Percentiles rank a stretch among this genome's conserved stretches.
phyloP scores from a whole-genome alignment of 2,329 filamentous ascomycete species.

The Epichloe elymi region DNA sequence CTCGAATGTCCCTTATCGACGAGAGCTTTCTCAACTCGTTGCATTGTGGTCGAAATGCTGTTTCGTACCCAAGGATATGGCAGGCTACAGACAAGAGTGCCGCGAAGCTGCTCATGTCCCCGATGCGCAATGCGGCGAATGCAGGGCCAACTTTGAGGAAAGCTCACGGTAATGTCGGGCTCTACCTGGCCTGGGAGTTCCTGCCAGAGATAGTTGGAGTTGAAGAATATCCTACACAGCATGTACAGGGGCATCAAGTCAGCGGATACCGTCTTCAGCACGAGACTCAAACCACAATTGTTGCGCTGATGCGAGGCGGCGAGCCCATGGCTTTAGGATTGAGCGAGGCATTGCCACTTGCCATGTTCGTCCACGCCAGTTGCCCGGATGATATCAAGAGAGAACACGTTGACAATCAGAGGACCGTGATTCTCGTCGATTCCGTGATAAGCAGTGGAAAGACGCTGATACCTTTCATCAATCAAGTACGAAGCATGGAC shows the following conservation, averaged over 20 bases:
- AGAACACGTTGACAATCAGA: constrained; percentile 25
- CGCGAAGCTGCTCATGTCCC: constrained; percentile 37
- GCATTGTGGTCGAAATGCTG: background rate
- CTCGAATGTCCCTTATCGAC: constrained; percentile 22
- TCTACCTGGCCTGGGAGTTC: constrained; percentile 38
- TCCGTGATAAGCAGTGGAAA: constrained; percentile 47
- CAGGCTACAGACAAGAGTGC: constrained; percentile 32
- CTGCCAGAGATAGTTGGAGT: constrained; percentile 34
- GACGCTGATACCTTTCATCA: constrained; percentile 33
- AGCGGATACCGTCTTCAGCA: constrained; percentile 31
- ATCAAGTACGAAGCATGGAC: constrained; percentile 28
- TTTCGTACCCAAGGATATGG: constrained; percentile 12
- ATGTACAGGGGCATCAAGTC: constrained; percentile 35
- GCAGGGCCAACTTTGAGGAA: constrained; percentile 32
- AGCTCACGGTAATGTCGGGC: constrained; percentile 35
- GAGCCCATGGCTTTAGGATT: constrained; percentile 49
- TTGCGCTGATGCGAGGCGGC: constrained; percentile 50
- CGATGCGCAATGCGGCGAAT: constrained; percentile 35
- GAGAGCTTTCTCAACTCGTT: constrained; percentile 10
- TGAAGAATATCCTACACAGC: constrained; percentile 32
- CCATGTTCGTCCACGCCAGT: constrained; percentile 36
- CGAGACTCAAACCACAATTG: constrained; percentile 37
- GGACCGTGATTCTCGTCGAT: constrained; percentile 41
- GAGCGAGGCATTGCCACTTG: constrained; percentile 35
- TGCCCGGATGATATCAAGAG: constrained; percentile 26